Base-by-base conservation (phyloP, 805 yeast species). In the Danielia oregonensis region DNA sequence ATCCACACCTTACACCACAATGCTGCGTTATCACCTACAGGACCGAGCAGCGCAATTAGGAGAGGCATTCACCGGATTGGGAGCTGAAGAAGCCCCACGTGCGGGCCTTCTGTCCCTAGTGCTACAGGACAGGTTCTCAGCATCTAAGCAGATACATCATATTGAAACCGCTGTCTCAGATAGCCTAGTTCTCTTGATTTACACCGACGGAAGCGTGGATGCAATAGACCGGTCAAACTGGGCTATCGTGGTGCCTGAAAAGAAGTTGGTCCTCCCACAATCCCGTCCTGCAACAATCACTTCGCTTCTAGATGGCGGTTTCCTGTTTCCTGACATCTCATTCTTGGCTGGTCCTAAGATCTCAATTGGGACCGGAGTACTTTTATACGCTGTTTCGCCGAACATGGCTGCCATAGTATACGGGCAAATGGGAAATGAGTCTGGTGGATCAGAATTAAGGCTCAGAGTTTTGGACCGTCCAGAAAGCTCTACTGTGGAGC, bases 221-320 rank as follows among this genome's bases (percentile, higher is more conserved):
- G 37, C 74, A 2, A 48, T 79, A 28, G 65, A 69, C 27, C 60
- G 80, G 27, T 39, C 35, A 2, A 37, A 53, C 3, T 46, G 63
- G 62, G 44, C 41, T 8, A 21, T 55, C 9, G 39, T 23, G 26
- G 27, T 29, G 15, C 22, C 22, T 7, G 18, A 30, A 24, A 13
- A 10, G 3, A n/a, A 8, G 18, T 16, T 11, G 8, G 19, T 26
- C 11, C 22, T 21, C 6, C 24, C 16, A 4, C 31, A 26, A n/a
- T 30, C 59, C 2, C 43, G 48, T 22, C 68, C 74, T 2, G 17
- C 45, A 1, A 35, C 63, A 0, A 58, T 77, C 4, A 49, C 65
- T 3, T 58, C 75, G 0, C 45, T 79, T 3, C 57, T 68, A 19
- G 84, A 79, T 43, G 65, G 74, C 5, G 86, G 84, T 0, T 80